A percentile compares a stretch with the other conserved stretches of the same genome.
These are phyloP conservation scores for Hevea brasiliensis DNA, from an alignment of 345 rosid species.

Conservation along the genomic window DNA sequence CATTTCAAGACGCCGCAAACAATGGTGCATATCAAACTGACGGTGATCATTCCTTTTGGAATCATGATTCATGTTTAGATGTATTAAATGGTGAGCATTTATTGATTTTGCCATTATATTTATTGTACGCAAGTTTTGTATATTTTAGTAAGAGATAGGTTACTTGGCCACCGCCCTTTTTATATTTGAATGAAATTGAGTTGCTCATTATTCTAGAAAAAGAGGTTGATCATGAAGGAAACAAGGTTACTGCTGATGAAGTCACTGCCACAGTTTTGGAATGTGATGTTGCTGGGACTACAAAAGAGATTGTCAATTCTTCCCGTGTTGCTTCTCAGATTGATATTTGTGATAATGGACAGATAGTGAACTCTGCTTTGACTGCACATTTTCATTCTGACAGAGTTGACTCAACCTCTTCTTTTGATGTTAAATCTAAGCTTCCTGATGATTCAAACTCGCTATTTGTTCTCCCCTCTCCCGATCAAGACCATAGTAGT, in stretches of 20 bases:
- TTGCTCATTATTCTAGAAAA: conserved; percentile 22
- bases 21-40: conserved; percentile 20
- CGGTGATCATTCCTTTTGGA: conserved; percentile 18
- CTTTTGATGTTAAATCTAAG: conserved; percentile 32
- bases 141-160: not conserved
- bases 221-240: conserved; percentile 23
- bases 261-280: conserved; percentile 2
- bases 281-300: conserved; percentile 18
- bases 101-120: not conserved
- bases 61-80: conserved; percentile 14
- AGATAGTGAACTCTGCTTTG: conserved; percentile 19
- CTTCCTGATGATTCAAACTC: conserved; percentile 54
- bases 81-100: conserved; percentile 26
- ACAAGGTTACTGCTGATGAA: conserved; percentile 20
- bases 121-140: not conserved
- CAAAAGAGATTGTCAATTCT: conserved; percentile 20
- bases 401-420: conserved; percentile 8
- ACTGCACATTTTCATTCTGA: conserved; percentile 27
- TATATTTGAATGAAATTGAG: not conserved
- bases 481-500: conserved; percentile 30
- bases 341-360: conserved; percentile 25
- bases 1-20: conserved; percentile 26
- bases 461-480: conserved; percentile 35
- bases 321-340: conserved; percentile 9
- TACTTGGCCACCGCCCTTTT: not conserved